Base-by-base conservation (phyloP, 495 filamentous ascomycete genomes). In the Penicillium roqueforti region DNA sequence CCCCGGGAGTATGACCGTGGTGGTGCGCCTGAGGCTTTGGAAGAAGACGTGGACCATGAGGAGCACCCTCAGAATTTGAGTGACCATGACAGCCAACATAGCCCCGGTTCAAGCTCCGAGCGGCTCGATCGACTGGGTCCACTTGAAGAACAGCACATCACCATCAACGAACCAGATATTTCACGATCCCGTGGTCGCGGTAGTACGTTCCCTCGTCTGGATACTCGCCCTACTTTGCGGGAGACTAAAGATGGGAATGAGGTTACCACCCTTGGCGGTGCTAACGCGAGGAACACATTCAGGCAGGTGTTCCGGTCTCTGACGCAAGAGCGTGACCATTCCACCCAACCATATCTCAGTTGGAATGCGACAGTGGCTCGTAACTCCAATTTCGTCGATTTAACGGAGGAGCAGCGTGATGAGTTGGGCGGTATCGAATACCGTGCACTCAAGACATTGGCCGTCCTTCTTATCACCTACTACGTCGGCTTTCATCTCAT, bases 371-470 rank as follows among this genome's bases (percentile, higher is more conserved):
- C 93, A 0, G 75, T 96, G 34, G 93, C 88, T 16, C 80, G 93
- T 37, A 97, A 97, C 65, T 96, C 92, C 25, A 84, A 86, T 16
- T 98, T 98, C 57, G 77, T 93, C 6, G 88, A 91, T 66, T 71
- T 97, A 46, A 89, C 85, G 0, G 88, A 95, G 66, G 89, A 89
- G 53, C 92, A 97, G 69, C 80, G 91, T 44, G 89, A 97, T 58
- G 92, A 97, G 64, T 76, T 97, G 11, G 92, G 92, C 3, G 92
- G 92, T 11, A 96, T 97, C 41, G 92, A 97, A 71, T 97, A 97
- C 63, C 83, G 92, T 7, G 86, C 91, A 0, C 71, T 97, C 39
- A 96, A 96, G 68, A 89, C 89, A 6, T 68, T 97, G 32, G 86
- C 88, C 1, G 69, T 87, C 39, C 83, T 96, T 23, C 74, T 96